Percentiles rank a stretch among this genome's conserved stretches.
Evolutionary conservation across 805 yeast species (phyloP).

Genomic region (Teunomyces stri): DNA sequence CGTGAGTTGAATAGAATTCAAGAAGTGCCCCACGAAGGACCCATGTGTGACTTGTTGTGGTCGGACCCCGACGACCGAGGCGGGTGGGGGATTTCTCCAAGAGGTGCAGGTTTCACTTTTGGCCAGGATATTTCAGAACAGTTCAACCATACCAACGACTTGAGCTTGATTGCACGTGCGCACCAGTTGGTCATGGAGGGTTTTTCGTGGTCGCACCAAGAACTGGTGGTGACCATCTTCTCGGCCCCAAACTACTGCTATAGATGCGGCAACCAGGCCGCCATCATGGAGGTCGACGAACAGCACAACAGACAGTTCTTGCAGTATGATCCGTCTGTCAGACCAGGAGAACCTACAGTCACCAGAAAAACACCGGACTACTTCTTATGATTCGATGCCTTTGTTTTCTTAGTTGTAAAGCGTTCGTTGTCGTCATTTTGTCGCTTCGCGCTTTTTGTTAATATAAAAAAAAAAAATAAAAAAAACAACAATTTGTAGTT

Average conservation of each 20-base stretch:
- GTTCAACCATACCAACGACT: conserved; percentile 86
- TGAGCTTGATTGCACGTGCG: conserved; percentile 86
- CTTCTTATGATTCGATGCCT: conserved; percentile 56
- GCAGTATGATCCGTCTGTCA: conserved; percentile 93
- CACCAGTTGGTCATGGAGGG: conserved; percentile 99
- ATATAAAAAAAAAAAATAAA: neutral
- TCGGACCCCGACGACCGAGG: conserved; percentile 97
- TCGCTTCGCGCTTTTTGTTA: neutral
- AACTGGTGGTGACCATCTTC: conserved; percentile 89
- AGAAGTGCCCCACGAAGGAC: conserved; percentile 97
- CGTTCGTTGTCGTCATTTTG: no score
- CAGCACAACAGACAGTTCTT: conserved; percentile 85
- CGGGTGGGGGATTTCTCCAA: conserved; percentile 96
- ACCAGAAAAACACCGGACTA: conserved; percentile 97
- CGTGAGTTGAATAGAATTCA: conserved; percentile 87
- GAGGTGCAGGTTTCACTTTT: conserved; percentile 98
- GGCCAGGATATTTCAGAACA: conserved; percentile 94
- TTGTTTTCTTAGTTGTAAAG: neutral
- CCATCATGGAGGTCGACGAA: conserved; percentile 97
- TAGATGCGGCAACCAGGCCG: conserved; percentile 97
- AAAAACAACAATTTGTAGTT: neutral
- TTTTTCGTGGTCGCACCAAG: conserved; percentile 91
- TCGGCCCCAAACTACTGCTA: conserved; percentile 96
- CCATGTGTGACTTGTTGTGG: conserved; percentile 96
- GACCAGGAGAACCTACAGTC: conserved; percentile 98